Conservation (phyloP, 2,329 filamentous ascomycete genomes). For the Juglanconis juglandina region DNA sequence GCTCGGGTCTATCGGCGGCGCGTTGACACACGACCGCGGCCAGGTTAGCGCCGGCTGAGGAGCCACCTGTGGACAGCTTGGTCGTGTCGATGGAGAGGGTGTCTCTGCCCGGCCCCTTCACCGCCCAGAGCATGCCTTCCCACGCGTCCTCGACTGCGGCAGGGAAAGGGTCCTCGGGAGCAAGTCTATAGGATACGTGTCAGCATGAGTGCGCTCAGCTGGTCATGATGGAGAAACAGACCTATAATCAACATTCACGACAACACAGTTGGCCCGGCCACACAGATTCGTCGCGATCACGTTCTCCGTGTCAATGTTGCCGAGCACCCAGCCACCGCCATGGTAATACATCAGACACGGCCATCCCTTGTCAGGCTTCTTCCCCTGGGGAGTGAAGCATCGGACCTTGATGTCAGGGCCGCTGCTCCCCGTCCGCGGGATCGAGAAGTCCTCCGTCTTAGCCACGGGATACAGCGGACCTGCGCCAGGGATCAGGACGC, state of each 20-base stretch:
- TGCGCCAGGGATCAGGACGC: slow-evolving; percentile 49
- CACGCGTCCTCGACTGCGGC: slow-evolving; percentile 56
- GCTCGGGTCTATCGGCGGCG: slow-evolving; percentile 10
- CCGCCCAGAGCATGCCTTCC: slow-evolving; percentile 49
- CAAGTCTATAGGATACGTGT: slow-evolving; percentile 36
- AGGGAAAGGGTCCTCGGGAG: slow-evolving; percentile 54
- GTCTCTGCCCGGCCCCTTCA: slow-evolving; percentile 26
- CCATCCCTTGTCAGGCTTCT: slow-evolving; percentile 45
- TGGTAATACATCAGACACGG: slow-evolving; percentile 56
- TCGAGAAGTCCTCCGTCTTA: slow-evolving; percentile 40
- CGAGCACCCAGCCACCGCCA: slow-evolving; percentile 57
- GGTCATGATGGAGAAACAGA: not conserved
- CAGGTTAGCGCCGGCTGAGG: slow-evolving; percentile 28
- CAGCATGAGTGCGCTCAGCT: not conserved
- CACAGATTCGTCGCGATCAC: slow-evolving; percentile 54
- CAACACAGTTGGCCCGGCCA: slow-evolving; percentile 45
- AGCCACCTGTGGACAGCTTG: slow-evolving; percentile 24
- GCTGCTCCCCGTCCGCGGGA: slow-evolving; percentile 40
- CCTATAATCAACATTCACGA: slow-evolving; percentile 55
- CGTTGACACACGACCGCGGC: slow-evolving; percentile 24
- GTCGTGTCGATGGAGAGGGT: slow-evolving; percentile 37
- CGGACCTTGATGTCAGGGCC: slow-evolving; percentile 47
- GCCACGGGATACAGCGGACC: slow-evolving; percentile 47
- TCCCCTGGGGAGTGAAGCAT: slow-evolving; percentile 47
- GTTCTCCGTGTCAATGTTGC: slow-evolving; percentile 57